Evolutionary conservation across 768 basidiomycete species (phyloP), one percentile per base, ranked within the genome.

Genomic region (Mycena polygramma): DNA sequence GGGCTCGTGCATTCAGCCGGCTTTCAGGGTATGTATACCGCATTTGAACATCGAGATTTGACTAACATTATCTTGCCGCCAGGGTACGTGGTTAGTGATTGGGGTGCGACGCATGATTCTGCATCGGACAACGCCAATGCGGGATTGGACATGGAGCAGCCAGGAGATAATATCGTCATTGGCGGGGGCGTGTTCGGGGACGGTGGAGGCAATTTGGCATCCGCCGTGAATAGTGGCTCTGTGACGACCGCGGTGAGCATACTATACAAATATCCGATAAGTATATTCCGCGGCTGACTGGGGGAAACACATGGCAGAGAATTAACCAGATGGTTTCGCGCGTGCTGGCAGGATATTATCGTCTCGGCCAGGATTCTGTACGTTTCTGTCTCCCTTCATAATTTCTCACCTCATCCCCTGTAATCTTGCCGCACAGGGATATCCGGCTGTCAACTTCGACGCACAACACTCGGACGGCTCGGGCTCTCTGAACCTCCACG

Each of bases 361-460:
- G 49, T 2, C 55, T 69, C 10, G 68, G 68, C 1, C 68, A 69
- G 48, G 68, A 69, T 11, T 45, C 36, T 8, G 39, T 37, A 57
- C 30, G 52, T 54, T 43, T n/a, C 66, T 8, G 11, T 49, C n/a
- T 22, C 15, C 9, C n/a, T 22, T 10, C 22, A 0, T 15, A 4
- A 8, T 48, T 48, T 48, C 20, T 19, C 13, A 19, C 8, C 46
- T 48, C 46, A 19, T 49, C n/a, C n/a, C 9, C 9, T 49, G 22
- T 22, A 49, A 10, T 49, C 37, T 14, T 58, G 36, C 57, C 55
- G 6, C 26, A 43, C 46, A 86, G 85, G 84, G 77, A 20, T 88
- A 81, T 63, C 86, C 87, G 4, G 71, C 79, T 4, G 79, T 82
- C 30, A 86, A 83, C 76, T 87, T 85, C 57, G 84, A 88, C 62